These are phyloP conservation scores for Musa balbisiana DNA, from an alignment of 202 grass and related monocot species.

Conservation along the genomic window DNA sequence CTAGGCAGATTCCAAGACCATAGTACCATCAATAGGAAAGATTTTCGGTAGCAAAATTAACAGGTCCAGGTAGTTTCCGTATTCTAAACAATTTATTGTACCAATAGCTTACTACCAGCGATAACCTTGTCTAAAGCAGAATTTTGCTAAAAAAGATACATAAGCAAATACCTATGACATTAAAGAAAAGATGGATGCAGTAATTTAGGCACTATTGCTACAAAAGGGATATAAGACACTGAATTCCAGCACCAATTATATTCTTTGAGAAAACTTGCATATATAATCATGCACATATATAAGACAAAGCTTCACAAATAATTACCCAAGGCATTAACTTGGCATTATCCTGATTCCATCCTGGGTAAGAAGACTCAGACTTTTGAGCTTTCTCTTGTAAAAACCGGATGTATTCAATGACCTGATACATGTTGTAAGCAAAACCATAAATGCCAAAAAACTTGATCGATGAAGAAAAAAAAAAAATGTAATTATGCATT, in stretches of 20 bases:
- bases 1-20: neutral
- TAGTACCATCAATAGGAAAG: too few relatives aligned
- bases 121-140: neutral
- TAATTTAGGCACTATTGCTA: neutral
- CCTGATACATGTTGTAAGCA: slow-evolving; percentile 32
- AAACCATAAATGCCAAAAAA: neutral
- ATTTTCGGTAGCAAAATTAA: too few relatives aligned
- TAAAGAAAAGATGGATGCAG: neutral
- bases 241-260: too few relatives aligned
- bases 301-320: neutral
- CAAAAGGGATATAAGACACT: neutral
- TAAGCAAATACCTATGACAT: neutral
- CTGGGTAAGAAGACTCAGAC: slow-evolving; percentile 55
- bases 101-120: neutral
- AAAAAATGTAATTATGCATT: neutral
- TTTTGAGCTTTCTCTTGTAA: slow-evolving; percentile 95
- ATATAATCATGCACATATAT: neutral
- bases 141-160: neutral
- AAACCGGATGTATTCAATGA: slow-evolving; percentile 93
- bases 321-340: slow-evolving; percentile 95
- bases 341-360: slow-evolving; percentile 84
- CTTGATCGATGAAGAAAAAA: neutral
- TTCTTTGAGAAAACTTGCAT: neutral
- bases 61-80: neutral
- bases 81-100: neutral